phyloP scores from a whole-genome alignment of 1,284 basidiomycete species.

The Sphaerobolus stellatus region DNA sequence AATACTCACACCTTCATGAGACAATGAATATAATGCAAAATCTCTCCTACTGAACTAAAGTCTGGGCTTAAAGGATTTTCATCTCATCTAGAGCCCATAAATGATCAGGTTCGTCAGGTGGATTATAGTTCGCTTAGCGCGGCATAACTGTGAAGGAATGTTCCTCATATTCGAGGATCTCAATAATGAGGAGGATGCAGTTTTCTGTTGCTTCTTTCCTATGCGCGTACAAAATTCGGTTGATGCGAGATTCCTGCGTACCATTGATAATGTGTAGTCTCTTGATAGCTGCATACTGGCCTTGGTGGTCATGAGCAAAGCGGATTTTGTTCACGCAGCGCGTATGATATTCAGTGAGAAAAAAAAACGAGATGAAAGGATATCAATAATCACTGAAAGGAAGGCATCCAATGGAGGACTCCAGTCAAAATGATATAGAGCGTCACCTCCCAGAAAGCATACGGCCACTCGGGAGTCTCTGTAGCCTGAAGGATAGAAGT shows the following conservation, averaged over 20 bases:
- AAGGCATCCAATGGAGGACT: too few species aligned
- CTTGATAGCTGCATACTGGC: not conserved
- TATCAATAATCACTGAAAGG: too few species aligned
- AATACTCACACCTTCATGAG: not conserved
- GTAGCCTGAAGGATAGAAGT: too few species aligned
- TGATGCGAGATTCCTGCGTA: not conserved
- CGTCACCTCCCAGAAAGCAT: too few species aligned
- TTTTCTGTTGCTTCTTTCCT: not conserved
- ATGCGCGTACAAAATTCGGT: not conserved
- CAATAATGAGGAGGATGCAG: not conserved
- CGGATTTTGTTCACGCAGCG: not conserved
- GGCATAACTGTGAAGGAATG: not conserved
- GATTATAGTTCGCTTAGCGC: not conserved
- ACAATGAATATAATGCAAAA: not conserved
- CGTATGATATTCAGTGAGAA: too few species aligned
- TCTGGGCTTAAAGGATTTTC: not conserved
- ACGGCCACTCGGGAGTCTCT: too few species aligned
- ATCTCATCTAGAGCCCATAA: slow-evolving; percentile 6
- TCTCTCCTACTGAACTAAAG: not conserved
- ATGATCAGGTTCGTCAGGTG: not conserved
- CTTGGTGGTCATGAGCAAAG: not conserved
- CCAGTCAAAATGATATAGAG: too few species aligned
- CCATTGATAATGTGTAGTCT: not conserved
- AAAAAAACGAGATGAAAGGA: too few species aligned
- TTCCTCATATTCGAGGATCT: not conserved